These are phyloP conservation scores for Brasilioporus rufonigricans DNA, from an alignment of 768 basidiomycete genomes.

Conservation along the genomic window DNA sequence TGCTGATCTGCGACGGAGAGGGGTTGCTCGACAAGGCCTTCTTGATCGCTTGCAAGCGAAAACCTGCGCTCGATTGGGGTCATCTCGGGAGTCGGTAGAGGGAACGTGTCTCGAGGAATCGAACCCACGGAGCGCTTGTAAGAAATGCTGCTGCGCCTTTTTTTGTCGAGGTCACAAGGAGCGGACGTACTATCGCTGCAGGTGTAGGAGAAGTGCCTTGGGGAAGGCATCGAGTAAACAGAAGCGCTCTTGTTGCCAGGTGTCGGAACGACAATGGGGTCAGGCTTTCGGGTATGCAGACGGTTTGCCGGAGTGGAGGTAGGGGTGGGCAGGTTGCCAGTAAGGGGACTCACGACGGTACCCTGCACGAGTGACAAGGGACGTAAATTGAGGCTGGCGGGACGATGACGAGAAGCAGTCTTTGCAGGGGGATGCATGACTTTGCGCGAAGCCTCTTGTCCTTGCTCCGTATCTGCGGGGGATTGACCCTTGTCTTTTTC, in stretches of 20 bases:
- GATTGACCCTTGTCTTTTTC: conserved; percentile 46
- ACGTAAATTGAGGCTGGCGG: conserved; percentile 63
- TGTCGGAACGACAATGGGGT: conserved; percentile 20
- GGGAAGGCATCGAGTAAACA: conserved; percentile 14
- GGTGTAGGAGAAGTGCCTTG: conserved; percentile 27
- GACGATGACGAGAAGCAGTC: conserved; percentile 52
- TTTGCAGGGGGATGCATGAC: too few species aligned
- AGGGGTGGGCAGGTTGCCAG: conserved; percentile 50
- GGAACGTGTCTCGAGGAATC: conserved; percentile 36
- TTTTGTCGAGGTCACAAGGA: conserved; percentile 31
- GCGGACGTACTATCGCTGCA: conserved; percentile 23
- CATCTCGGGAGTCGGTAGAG: conserved; percentile 71
- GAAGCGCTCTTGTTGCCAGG: neutral
- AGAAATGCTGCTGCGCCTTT: conserved; percentile 68
- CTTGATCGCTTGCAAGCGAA: conserved; percentile 30
- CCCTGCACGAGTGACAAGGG: conserved; percentile 70
- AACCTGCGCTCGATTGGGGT: conserved; percentile 59
- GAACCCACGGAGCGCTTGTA: conserved; percentile 55
- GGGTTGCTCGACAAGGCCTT: conserved; percentile 37
- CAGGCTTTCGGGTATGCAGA: conserved; percentile 39
- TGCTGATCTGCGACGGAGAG: conserved; percentile 76
- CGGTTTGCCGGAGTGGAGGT: conserved; percentile 50
- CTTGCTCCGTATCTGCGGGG: conserved; percentile 13
- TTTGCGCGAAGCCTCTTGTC: conserved; percentile 21
- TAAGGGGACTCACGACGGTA: conserved; percentile 36